phyloP scores from a whole-genome alignment of 176 grass and related monocot species.

The Oryza longistaminata region DNA sequence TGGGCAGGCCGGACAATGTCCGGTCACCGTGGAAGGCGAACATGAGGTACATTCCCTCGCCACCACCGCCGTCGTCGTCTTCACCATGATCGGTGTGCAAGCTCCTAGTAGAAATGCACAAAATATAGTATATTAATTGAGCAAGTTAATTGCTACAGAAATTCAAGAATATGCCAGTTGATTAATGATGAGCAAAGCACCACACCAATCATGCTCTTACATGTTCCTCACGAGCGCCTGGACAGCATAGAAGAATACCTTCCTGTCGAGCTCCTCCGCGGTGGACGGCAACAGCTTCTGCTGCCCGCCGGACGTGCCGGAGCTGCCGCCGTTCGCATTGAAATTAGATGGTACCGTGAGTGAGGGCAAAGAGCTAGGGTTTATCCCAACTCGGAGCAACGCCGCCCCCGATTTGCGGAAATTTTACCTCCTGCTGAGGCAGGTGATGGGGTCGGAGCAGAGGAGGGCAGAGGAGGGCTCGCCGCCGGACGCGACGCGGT shows the following conservation, averaged over 20 bases:
- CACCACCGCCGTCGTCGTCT: not conserved
- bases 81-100: not conserved
- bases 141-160: not conserved
- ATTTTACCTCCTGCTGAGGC: conserved; percentile 34
- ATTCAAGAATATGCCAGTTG: no score
- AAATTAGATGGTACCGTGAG: no score
- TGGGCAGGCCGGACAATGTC: conserved; percentile 29
- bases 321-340: not conserved
- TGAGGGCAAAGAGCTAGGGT: no score
- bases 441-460: conserved; percentile 44
- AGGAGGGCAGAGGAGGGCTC: conserved; percentile 36
- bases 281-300: conserved; percentile 45
- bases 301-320: conserved; percentile 43
- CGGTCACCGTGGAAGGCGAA: conserved; percentile 18
- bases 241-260: conserved; percentile 27
- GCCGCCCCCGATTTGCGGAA: no score
- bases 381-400: no score
- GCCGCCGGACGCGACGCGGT: conserved; percentile 36
- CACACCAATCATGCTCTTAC: not conserved
- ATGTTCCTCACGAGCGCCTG: conserved; percentile 40
- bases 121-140: not conserved
- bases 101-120: conserved; percentile 9
- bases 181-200: not conserved
- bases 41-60: conserved; percentile 50
- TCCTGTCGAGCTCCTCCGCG: conserved; percentile 30